phyloP scores from a whole-genome alignment of 139 green algal species.

The Chlamydomonas sp. region DNA sequence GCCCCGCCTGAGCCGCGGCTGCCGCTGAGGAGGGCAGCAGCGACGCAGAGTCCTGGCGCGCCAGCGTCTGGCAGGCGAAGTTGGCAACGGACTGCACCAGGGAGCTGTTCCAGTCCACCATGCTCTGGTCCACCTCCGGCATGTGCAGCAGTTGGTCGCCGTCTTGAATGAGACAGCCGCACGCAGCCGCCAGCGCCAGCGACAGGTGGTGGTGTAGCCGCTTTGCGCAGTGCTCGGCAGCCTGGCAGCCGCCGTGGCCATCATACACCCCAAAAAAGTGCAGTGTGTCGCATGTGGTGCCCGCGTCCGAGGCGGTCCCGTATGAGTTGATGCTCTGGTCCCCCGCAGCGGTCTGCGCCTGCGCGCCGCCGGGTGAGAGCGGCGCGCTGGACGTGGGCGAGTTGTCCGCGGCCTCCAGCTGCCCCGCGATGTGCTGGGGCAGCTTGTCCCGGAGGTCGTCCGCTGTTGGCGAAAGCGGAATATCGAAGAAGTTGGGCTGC shows the following conservation, averaged over 20 bases:
- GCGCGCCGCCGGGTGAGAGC: slow-evolving; percentile 17
- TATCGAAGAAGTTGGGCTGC: slow-evolving; percentile 62
- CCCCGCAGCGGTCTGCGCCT: background rate
- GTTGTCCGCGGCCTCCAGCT: slow-evolving; percentile 27
- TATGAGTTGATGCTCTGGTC: background rate
- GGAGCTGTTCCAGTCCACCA: slow-evolving; percentile 36
- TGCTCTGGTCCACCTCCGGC: slow-evolving; percentile 11
- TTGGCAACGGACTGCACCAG: slow-evolving; percentile 32
- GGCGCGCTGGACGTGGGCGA: slow-evolving; percentile 11
- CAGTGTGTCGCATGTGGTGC: slow-evolving; percentile 57
- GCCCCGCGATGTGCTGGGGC: slow-evolving; percentile 60
- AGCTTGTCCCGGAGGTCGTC: slow-evolving; percentile 50
- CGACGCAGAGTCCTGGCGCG: background rate
- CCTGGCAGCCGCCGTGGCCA: slow-evolving; percentile 76
- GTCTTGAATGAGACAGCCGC: slow-evolving; percentile 6
- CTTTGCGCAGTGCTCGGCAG: slow-evolving; percentile 68
- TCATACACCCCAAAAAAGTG: slow-evolving; percentile 87
- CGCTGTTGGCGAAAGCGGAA: slow-evolving; percentile 43
- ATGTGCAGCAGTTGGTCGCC: slow-evolving; percentile 30
- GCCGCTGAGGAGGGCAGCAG: too few relatives aligned
- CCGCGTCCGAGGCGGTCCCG: background rate
- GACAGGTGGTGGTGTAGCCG: slow-evolving; percentile 73
- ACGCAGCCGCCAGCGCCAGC: slow-evolving; percentile 42
- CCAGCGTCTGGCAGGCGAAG: slow-evolving; percentile 18
- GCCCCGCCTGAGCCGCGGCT: too few relatives aligned